Percentiles rank a stretch among this genome's conserved stretches.
Evolutionary conservation across 2,329 filamentous ascomycete genomes (phyloP).

Genomic region (Cyclaneusma minus): DNA sequence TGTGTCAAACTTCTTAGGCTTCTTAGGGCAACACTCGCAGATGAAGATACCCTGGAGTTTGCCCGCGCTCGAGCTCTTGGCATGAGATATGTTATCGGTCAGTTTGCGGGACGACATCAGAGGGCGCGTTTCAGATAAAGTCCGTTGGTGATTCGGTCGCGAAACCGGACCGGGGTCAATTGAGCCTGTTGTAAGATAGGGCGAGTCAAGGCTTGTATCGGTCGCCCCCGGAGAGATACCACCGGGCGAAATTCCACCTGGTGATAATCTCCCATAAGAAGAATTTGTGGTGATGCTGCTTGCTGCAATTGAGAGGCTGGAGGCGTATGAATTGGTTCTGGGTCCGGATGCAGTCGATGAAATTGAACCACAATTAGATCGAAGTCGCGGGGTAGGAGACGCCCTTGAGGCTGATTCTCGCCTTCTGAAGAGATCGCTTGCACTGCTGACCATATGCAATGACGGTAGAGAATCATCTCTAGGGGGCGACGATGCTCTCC

Average conservation of each 20-base stretch:
- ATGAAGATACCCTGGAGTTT: constrained; percentile 47
- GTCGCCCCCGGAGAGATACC: constrained; percentile 9
- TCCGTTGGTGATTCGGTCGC: constrained; percentile 18
- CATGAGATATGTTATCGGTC: constrained; percentile 21
- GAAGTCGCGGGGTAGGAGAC: constrained; percentile 35
- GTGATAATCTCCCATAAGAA: constrained; percentile 44
- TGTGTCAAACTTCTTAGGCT: constrained; percentile 87
- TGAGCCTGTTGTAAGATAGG: constrained; percentile 32
- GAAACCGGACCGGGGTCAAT: constrained; percentile 22
- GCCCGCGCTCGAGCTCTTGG: constrained; percentile 29
- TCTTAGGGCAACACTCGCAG: constrained; percentile 94
- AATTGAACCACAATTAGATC: constrained; percentile 41
- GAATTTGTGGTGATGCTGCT: constrained; percentile 52
- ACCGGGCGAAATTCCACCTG: constrained; percentile 36
- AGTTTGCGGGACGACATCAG: constrained; percentile 27
- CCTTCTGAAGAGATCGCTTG: constrained; percentile 18
- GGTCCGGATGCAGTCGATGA: constrained; percentile 50
- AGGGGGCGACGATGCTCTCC: constrained; percentile 47
- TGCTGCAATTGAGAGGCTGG: constrained; percentile 39
- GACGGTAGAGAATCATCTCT: constrained; percentile 27
- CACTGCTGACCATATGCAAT: constrained; percentile 17
- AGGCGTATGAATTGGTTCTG: constrained; percentile 46
- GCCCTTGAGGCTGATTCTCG: constrained; percentile 35
- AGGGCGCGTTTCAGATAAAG: constrained; percentile 22
- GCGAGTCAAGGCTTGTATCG: constrained; percentile 30